Percentiles rank a stretch among this genome's conserved stretches.
Conservation (phyloP, 2,329 filamentous ascomycete genomes). For the Phaeosphaeria sp. region DNA sequence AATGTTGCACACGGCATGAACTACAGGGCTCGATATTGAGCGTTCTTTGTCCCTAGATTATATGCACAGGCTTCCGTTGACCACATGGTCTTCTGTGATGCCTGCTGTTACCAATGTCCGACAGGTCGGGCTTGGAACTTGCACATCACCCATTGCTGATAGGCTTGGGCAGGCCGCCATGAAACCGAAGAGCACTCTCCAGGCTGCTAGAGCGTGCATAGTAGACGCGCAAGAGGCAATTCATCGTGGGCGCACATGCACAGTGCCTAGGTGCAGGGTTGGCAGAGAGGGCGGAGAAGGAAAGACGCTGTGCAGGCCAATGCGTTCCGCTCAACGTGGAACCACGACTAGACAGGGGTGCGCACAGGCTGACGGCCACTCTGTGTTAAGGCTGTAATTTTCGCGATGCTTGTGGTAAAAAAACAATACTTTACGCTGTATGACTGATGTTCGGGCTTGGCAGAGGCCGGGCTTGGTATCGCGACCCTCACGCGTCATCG, state of each 20-base stretch:
- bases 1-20: conserved; percentile 1
- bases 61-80: conserved; percentile 1
- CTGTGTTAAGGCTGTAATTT: background rate
- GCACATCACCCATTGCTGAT: background rate
- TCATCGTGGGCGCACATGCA: background rate
- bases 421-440: background rate
- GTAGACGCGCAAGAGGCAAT: background rate
- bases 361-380: background rate
- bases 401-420: background rate
- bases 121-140: background rate
- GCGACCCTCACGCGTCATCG: background rate
- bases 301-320: background rate
- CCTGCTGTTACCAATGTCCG: conserved; percentile 1
- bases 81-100: background rate
- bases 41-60: background rate
- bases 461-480: background rate
- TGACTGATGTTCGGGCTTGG: conserved; percentile 2
- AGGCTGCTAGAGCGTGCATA: background rate
- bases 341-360: background rate
- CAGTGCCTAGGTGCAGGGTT: background rate
- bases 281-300: background rate
- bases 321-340: background rate
- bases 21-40: conserved; percentile 1
- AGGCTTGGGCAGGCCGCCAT: background rate
- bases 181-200: background rate